These are phyloP conservation scores for Rachicladosporium sp. DNA, from an alignment of 2,329 filamentous ascomycete species.

Conservation along the genomic window DNA sequence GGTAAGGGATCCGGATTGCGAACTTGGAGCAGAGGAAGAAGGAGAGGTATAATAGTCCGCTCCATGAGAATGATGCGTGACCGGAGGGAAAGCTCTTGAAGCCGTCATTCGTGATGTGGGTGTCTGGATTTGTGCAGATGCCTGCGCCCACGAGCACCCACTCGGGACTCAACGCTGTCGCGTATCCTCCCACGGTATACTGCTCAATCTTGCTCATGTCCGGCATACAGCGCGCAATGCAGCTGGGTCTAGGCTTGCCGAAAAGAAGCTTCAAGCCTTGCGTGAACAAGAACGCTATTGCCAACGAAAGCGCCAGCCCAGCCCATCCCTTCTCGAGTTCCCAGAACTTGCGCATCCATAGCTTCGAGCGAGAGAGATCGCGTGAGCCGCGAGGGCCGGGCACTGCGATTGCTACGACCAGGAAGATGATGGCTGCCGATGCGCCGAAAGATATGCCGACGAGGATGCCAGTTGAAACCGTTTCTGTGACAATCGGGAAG, in stretches of 20 bases:
- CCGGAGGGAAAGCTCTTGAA: conserved; percentile 77
- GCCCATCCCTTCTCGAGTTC: conserved; percentile 77
- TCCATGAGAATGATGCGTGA: conserved; percentile 61
- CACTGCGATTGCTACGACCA: conserved; percentile 57
- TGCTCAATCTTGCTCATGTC: conserved; percentile 50
- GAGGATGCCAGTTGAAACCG: conserved; percentile 55
- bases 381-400: conserved; percentile 53
- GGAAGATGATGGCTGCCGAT: conserved; percentile 57
- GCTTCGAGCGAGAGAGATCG: conserved; percentile 29
- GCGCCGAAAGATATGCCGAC: conserved; percentile 47
- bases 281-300: conserved; percentile 66
- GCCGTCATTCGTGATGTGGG: conserved; percentile 55
- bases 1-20: conserved; percentile 59
- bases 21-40: conserved; percentile 81
- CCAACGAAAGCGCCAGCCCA: conserved; percentile 62
- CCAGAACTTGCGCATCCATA: conserved; percentile 79
- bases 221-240: conserved; percentile 61
- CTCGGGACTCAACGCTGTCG: conserved; percentile 36
- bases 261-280: conserved; percentile 69
- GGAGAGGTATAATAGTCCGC: conserved; percentile 71
- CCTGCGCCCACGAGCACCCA: conserved; percentile 60
- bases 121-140: conserved; percentile 61
- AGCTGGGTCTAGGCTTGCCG: conserved; percentile 52
- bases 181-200: conserved; percentile 53
- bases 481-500: conserved; percentile 64